Base-by-base conservation (phyloP, 2,329 filamentous ascomycete species). In the Verticillium tricorpus region DNA sequence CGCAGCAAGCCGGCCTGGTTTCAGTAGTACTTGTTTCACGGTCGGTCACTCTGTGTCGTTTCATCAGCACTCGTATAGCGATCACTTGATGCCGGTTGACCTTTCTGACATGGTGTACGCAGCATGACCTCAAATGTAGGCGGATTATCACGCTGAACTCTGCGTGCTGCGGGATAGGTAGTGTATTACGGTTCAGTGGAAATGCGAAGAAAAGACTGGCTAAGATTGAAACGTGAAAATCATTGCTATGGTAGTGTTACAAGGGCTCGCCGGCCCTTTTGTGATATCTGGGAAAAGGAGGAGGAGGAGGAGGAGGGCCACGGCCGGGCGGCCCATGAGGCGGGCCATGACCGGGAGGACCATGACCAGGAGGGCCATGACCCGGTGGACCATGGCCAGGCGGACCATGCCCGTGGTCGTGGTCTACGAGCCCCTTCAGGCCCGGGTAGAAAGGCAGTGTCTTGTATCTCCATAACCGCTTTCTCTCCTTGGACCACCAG, bases 401-500 rank as follows among this genome's bases (percentile, higher is more conserved):
- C n/a, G 45, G 45, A 17, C 37, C 14, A 40, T 40, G 37, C 14
- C 6, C 14, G 37, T n/a, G 37, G 19, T 19, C 45, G 12, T 52
- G 45, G 5, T 19, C 45, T 4, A 19, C 19, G 12, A 52, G 45
- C 5, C 45, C 45, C n/a, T n/a, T 19, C 45, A 22, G 7, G 45
- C 45, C 45, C 9, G 45, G 45, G 45, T 52, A 52, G 45, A 52
- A 52, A 22, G 45, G 45, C 45, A 52, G 45, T 19, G 45, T 52
- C n/a, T 19, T 19, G 35, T 59, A 45, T 11, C 58, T 32, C 58
- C 58, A 59, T 14, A 59, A 45, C 12, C 58, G 11, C 40, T 55
- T 37, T 17, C 58, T 28, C 59, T 69, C 67, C 34, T 63, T 37
- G 14, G 59, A 58, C 64, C 65, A 69, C 67, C 67, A 69, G 61